Conservation (phyloP, 805 yeast species). For the Jamesozyma piceae region DNA sequence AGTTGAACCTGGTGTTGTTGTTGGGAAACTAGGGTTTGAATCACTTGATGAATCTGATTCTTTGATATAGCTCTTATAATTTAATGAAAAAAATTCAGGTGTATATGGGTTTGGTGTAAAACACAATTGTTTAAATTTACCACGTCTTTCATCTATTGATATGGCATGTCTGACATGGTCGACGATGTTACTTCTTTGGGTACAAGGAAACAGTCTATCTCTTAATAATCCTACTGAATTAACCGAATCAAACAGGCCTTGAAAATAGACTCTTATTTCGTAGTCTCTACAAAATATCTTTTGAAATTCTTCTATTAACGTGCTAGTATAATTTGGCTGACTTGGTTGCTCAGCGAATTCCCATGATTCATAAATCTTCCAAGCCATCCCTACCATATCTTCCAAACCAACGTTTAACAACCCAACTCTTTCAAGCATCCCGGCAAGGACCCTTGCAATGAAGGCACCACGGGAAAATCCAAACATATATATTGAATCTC, state of each 20-base stretch:
- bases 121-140: conserved; percentile 50
- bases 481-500: conserved; percentile 46
- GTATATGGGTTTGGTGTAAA: conserved; percentile 37
- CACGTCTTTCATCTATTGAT: conserved; percentile 57
- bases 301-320: conserved; percentile 45
- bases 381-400: conserved; percentile 48
- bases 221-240: conserved; percentile 55
- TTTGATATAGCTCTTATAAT: conserved; percentile 7
- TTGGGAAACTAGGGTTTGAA: neutral
- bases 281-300: conserved; percentile 42
- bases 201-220: conserved; percentile 50
- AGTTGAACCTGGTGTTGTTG: neutral
- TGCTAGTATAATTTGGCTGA: conserved; percentile 34
- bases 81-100: conserved; percentile 23
- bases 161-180: conserved; percentile 59
- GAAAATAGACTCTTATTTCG: conserved; percentile 40
- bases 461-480: conserved; percentile 63
- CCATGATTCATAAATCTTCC: conserved; percentile 56
- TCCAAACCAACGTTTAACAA: conserved; percentile 46
- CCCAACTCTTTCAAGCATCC: conserved; percentile 60
- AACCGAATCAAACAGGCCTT: conserved; percentile 64
- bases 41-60: neutral
- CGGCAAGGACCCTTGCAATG: conserved; percentile 53
- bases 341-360: conserved; percentile 49
- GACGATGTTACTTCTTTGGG: conserved; percentile 42